phyloP scores from a whole-genome alignment of 192 early-diverging fungal species.

The Backusella liffmaniae region DNA sequence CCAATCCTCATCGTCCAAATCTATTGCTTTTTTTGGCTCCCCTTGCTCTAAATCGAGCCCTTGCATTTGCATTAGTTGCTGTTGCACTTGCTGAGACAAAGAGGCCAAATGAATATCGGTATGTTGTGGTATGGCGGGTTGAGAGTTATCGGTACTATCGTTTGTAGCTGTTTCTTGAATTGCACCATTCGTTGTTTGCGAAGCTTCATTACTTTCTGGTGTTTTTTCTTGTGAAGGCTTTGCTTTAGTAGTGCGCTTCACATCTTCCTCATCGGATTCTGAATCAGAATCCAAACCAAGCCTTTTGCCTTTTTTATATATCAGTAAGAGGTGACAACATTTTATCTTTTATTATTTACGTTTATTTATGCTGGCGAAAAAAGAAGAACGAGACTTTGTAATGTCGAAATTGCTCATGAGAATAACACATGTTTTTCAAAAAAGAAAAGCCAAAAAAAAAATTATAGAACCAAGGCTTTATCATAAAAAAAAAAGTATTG shows the following conservation, averaged over 20 bases:
- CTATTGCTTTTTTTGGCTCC: neutral
- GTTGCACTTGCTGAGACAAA: neutral
- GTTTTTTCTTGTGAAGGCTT: neutral
- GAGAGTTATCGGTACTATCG: neutral
- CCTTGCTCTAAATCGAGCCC: neutral
- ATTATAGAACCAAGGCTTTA: neutral
- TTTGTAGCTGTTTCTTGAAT: neutral
- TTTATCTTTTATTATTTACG: slow-evolving; percentile 7
- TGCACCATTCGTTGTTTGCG: neutral
- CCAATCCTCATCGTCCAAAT: neutral
- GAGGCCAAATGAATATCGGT: neutral
- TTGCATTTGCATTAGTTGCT: neutral
- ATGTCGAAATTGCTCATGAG: slow-evolving; percentile 31
- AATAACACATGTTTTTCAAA: neutral
- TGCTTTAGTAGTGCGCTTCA: neutral
- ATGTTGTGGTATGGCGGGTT: neutral
- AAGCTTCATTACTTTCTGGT: neutral
- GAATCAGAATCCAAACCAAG: neutral
- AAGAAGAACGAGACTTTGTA: neutral
- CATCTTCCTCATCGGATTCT: neutral
- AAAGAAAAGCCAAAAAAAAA: neutral
- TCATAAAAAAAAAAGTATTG: neutral
- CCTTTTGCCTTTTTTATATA: neutral
- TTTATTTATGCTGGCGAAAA: slow-evolving; percentile 10
- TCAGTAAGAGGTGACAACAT: neutral